Base-by-base conservation (phyloP, 306 rosid genomes). In the Datisca glomerata region DNA sequence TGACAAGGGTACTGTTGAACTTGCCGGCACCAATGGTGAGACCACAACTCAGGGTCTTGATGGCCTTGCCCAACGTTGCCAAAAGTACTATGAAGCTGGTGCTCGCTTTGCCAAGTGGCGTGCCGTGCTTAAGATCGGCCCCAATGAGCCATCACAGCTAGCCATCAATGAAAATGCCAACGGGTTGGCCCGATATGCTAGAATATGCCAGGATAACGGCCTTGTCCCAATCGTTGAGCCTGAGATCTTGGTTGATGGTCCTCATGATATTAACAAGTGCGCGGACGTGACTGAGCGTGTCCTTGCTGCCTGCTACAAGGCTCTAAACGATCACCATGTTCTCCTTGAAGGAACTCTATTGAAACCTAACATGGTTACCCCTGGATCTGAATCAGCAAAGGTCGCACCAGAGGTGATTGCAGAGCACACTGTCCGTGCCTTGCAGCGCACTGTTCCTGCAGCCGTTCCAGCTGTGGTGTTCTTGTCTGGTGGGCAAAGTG, bases 341-440 rank as follows among this genome's bases (percentile, higher is more conserved):
- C 80, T 81, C 14, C 80, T 81, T 1, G 93, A 81, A 64, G 93
- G 93, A 7, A 70, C 83, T 38, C 56, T 81, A 11, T 71, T 81
- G 80, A 81, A 81, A 64, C 93, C 93, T 16, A 81, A 81, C 77
- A 81, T 81, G 93, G 86, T 81, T 45, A 81, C 86, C 45, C 93
- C 86, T 0, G 93, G 93, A 40, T 81, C 93, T 2, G 64, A 76
- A 12, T 18, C 93, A 17, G 24, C 59, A 24, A 81, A 71, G 75
- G 86, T 54, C 9, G 21, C 78, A 1, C 73, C 86, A 0, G 83
- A 81, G 64, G 75, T 73, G 55, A 35, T 76, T 13, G 93, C 86
- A 0, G 63, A 73, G 60, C 34, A 68, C 73, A 81, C 93, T 0
- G 67, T 81, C 8, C 67, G 71, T 2, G 71, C 93, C 40, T 40